Evolutionary conservation across 2,329 filamentous ascomycete species (phyloP), one percentile per base, ranked within the genome.

Genomic region (Bipolaris zeicola): DNA sequence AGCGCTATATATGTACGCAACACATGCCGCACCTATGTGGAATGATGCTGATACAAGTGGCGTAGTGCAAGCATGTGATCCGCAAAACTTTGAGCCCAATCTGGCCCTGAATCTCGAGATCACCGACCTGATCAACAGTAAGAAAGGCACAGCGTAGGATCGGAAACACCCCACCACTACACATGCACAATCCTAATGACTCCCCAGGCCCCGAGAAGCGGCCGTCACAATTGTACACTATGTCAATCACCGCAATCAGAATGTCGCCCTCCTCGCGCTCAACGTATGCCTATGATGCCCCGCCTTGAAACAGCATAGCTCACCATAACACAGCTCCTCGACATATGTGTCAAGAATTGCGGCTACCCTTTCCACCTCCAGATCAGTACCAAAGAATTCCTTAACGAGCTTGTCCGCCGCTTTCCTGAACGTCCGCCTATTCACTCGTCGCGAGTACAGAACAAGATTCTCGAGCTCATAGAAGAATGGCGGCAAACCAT

Each of bases 281-380:
- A 88, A 83, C 70, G 84, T 87, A 81, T 61, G 82, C 76, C 49
- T 50, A 46, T 53, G 46, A 52, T 52, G 50, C 60, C 63, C 60
- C 49, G 48, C 62, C 47, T 45, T 38, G 37, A 20, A 22, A 34
- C 20, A 48, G 11, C 39, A 50, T 58, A 50, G 60, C 69, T 76
- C 51, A 76, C 73, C 50, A 45, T 42, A 2, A 28, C 33, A 55
- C 69, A 89, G 80, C 86, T 99, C 65, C 90, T 99, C 74, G 95
- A 99, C 76, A 98, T 98, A 62, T 98, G 95, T 78, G 95, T 98
- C 78, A 99, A 99, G 83, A 99, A 99, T 80, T 99, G 95, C 83
- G 95, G 95, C 69, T 99, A 99, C 76, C 93, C 95, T 1, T 99
- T 99, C 78, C 95, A 99, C 74, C 87, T 99, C 56, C 95, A 99